Evolutionary conservation across 2,329 filamentous ascomycete genomes (phyloP), one percentile per base, ranked within the genome.

Genomic region (Parafenestella ontariensis): DNA sequence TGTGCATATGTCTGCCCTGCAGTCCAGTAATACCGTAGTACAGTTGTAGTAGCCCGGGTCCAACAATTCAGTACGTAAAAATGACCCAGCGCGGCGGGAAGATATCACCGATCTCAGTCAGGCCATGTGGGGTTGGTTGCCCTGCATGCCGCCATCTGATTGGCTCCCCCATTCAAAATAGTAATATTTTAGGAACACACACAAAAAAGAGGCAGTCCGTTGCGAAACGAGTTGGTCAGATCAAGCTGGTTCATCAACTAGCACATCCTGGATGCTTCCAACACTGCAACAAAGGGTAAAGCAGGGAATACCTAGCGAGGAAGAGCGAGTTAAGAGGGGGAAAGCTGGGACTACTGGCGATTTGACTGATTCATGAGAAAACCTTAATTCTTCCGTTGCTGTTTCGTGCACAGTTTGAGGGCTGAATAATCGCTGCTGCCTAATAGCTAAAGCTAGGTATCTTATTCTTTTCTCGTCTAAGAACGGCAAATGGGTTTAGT

Each of bases 41-140:
- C n/a, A n/a, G n/a, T n/a, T n/a, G n/a, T n/a, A n/a, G n/a, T n/a
- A n/a, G n/a, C n/a, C n/a, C n/a, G n/a, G n/a, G n/a, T n/a, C n/a
- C n/a, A n/a, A n/a, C n/a, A n/a, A n/a, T n/a, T n/a, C n/a, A n/a
- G n/a, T 59, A 56, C 56, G 52, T 59, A 56, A 56, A 26, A n/a
- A n/a, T n/a, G n/a, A n/a, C n/a, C 53, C 53, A 42, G n/a, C 15
- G 20, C 40, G 37, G 45, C 33, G 53, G 55, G 52, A 48, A 42
- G 41, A 37, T 21, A 41, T 31, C 36, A 45, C 47, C 45, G 36
- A 31, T 43, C 41, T 29, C 24, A 11, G 24, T n/a, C n/a, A n/a
- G n/a, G 20, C 24, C 11, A 34, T 36, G 52, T 51, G 45, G 45
- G 41, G 48, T 23, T 13, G 17, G 29, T 17, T 4, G 7, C 15